Evolutionary conservation across 257 asterid species (phyloP).

Genomic region (Solanum etuberosum): DNA sequence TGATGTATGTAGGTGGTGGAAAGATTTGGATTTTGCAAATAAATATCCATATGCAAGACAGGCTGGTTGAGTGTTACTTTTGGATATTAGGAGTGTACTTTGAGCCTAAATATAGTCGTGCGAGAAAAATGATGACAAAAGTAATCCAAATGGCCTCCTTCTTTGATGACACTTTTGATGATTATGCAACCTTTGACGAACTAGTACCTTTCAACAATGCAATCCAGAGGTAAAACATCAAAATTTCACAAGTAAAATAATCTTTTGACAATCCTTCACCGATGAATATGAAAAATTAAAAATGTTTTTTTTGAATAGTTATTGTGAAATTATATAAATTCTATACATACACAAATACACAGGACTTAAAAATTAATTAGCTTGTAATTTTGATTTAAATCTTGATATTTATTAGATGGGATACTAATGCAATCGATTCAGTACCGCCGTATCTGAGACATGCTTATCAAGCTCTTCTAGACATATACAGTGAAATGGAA

Average conservation of each 20-base stretch:
- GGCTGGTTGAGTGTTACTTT: conserved; percentile 25
- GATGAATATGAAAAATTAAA: background rate
- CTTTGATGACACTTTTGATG: conserved; percentile 22
- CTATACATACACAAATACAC: too few species aligned
- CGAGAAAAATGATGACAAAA: conserved; percentile 10
- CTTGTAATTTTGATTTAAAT: background rate
- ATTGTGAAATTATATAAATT: too few species aligned
- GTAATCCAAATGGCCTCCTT: background rate
- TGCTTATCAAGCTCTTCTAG: conserved; percentile 10
- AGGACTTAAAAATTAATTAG: too few species aligned
- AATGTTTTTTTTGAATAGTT: too few species aligned
- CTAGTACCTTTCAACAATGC: conserved; percentile 20
- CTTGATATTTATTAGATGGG: conserved; percentile 20
- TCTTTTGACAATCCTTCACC: too few species aligned
- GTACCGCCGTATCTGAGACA: conserved; percentile 19
- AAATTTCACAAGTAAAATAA: too few species aligned
- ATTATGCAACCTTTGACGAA: conserved; percentile 19
- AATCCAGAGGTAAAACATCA: conserved; percentile 10
- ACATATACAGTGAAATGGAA: conserved; percentile 14
- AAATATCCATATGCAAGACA: conserved; percentile 18
- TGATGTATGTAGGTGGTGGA: conserved; percentile 6
- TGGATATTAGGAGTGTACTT: conserved; percentile 21
- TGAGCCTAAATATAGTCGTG: conserved; percentile 18
- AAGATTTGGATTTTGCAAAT: conserved; percentile 8
- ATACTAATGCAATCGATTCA: background rate